phyloP scores from a whole-genome alignment of 2,329 filamentous ascomycete genomes.

The Septoria linicola region DNA sequence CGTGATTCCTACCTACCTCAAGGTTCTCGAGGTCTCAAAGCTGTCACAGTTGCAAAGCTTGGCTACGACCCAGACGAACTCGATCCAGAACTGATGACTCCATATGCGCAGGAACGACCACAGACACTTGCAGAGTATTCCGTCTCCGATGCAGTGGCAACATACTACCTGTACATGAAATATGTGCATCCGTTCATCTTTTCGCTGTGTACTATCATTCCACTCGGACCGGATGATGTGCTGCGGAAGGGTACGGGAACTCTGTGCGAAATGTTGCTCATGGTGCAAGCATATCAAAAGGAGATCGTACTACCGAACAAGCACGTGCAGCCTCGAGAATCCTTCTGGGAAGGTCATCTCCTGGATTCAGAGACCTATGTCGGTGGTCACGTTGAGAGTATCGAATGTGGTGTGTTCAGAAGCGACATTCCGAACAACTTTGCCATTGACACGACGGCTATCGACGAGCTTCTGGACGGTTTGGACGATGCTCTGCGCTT shows the following conservation, averaged over 20 bases:
- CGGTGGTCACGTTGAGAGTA: slow-evolving; percentile 97
- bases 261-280: slow-evolving; percentile 98
- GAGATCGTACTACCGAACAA: slow-evolving; percentile 95
- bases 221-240: slow-evolving; percentile 87
- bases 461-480: slow-evolving; percentile 84
- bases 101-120: slow-evolving; percentile 79
- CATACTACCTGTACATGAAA: slow-evolving; percentile 99
- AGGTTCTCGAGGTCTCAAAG: slow-evolving; percentile 94
- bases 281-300: slow-evolving; percentile 95
- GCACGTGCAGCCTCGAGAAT: slow-evolving; percentile 82
- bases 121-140: slow-evolving; percentile 97
- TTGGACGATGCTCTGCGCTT: slow-evolving; percentile 87
- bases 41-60: slow-evolving; percentile 94
- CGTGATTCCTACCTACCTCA: slow-evolving; percentile 97
- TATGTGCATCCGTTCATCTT: slow-evolving; percentile 99
- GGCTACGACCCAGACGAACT: slow-evolving; percentile 98
- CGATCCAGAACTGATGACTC: slow-evolving; percentile 96
- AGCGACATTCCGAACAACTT: slow-evolving; percentile 96
- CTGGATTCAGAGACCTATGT: slow-evolving; percentile 98
- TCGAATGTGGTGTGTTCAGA: slow-evolving; percentile 94
- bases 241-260: slow-evolving; percentile 95
- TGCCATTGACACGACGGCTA: slow-evolving; percentile 78
- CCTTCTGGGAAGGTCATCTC: slow-evolving; percentile 95
- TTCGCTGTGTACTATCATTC: slow-evolving; percentile 94
- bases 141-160: slow-evolving; percentile 96